phyloP scores from a whole-genome alignment of 441 rosid genomes.

The Populus trichocarpa region DNA sequence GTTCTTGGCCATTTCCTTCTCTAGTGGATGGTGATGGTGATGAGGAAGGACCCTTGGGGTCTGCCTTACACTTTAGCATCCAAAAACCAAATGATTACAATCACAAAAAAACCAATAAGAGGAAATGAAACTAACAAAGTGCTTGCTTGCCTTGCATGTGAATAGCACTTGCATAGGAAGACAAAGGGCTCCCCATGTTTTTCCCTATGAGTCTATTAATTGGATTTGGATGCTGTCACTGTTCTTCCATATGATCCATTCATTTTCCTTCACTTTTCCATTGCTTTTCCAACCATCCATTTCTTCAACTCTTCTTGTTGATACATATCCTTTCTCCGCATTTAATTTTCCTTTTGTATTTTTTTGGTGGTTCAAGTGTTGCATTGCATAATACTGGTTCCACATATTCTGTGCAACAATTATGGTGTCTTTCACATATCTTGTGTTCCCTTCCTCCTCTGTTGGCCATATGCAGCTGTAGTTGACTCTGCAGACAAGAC shows the following conservation, averaged over 20 bases:
- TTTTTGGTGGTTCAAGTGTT: background rate
- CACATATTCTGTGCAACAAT: background rate
- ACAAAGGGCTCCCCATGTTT: background rate
- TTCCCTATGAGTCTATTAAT: background rate
- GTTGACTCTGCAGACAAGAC: background rate
- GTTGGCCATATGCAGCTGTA: background rate
- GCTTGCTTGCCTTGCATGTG: constrained; percentile 24
- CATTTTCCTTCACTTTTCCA: background rate
- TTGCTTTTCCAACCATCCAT: constrained; percentile 6
- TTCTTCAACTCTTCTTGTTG: background rate
- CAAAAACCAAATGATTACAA: constrained; percentile 15
- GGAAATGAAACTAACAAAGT: constrained; percentile 18
- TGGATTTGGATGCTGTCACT: background rate
- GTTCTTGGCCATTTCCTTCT: background rate
- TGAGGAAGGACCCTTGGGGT: constrained; percentile 4
- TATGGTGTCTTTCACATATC: background rate
- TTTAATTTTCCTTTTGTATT: background rate
- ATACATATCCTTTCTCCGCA: background rate
- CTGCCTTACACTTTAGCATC: constrained; percentile 7
- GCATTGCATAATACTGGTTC: background rate
- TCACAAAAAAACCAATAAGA: constrained; percentile 10
- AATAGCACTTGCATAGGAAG: constrained; percentile 7
- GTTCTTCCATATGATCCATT: background rate
- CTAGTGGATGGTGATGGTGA: constrained; percentile 14
- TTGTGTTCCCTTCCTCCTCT: background rate